Percentiles rank a stretch among this genome's conserved stretches.
Conservation (phyloP, 495 filamentous ascomycete genomes). For the Podospora comata region DNA sequence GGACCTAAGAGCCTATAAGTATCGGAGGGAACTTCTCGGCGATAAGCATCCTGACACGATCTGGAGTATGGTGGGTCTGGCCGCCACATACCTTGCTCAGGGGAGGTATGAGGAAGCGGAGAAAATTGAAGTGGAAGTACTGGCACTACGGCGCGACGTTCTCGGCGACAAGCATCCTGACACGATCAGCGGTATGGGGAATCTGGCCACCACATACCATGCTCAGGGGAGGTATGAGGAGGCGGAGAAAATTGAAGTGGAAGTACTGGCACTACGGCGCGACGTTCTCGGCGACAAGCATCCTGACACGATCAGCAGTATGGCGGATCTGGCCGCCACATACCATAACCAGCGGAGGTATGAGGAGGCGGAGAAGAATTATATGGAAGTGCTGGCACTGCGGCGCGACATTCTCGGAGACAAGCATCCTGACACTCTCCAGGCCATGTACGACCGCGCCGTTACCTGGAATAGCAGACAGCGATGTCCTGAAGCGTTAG, state of each 20-base stretch:
- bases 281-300: constrained; percentile 33
- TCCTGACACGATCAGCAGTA: constrained; percentile 25
- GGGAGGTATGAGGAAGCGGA: constrained; percentile 26
- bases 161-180: constrained; percentile 10
- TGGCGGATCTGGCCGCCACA: background rate
- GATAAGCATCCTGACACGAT: constrained; percentile 26
- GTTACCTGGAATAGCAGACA: constrained; percentile 21
- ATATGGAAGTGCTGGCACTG: constrained; percentile 6
- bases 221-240: constrained; percentile 31
- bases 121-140: constrained; percentile 16
- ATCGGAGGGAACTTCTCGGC: constrained; percentile 20
- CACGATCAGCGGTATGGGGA: background rate
- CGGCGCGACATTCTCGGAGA: constrained; percentile 32
- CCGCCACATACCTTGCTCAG: constrained; percentile 18
- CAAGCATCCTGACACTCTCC: constrained; percentile 31
- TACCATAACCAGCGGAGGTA: constrained; percentile 14
- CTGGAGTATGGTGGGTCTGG: constrained; percentile 21
- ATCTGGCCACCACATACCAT: constrained; percentile 19
- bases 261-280: constrained; percentile 26
- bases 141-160: constrained; percentile 15
- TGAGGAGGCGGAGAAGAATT: constrained; percentile 36
- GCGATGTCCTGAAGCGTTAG: constrained; percentile 1
- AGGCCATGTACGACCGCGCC: constrained; percentile 26
- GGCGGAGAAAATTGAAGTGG: constrained; percentile 29
- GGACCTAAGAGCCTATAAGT: constrained; percentile 10